These are phyloP conservation scores for Tetrapyrgos nigripes DNA, from an alignment of 1,284 basidiomycete genomes.

Conservation along the genomic window DNA sequence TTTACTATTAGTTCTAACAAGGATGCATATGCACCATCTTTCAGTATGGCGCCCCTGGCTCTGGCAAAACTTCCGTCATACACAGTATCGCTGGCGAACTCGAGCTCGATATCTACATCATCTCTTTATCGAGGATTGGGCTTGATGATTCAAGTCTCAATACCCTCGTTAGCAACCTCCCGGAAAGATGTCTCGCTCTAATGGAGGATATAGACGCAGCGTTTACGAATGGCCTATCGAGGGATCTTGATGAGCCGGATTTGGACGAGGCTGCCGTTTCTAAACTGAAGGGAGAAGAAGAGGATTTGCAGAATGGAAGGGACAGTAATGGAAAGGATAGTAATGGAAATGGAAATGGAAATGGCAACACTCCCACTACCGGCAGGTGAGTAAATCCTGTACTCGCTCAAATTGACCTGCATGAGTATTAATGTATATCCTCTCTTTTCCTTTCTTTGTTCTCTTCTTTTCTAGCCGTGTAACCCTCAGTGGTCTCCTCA, in stretches of 20 bases:
- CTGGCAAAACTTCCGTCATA: constrained; percentile 79
- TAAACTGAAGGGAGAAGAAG: constrained; percentile 3
- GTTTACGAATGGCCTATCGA: constrained; percentile 63
- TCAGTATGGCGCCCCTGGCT: constrained; percentile 75
- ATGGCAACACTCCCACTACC: neutral
- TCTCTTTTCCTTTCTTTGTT: neutral
- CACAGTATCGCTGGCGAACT: constrained; percentile 81
- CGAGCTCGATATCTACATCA: constrained; percentile 73
- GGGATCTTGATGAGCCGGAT: constrained; percentile 36
- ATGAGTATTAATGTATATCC: neutral
- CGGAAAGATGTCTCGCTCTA: constrained; percentile 73
- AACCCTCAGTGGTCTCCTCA: constrained; percentile 75
- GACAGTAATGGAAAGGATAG: neutral
- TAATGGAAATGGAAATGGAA: neutral
- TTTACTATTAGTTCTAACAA: neutral
- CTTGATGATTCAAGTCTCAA: constrained; percentile 71
- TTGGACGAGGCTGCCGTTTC: constrained; percentile 8
- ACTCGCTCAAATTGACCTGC: neutral
- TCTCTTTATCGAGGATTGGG: constrained; percentile 74
- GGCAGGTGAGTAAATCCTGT: neutral
- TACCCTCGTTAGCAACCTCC: constrained; percentile 68
- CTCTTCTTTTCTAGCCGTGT: no score
- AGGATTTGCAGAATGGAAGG: no score
- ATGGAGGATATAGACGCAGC: constrained; percentile 86
- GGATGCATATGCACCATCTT: neutral